Base-by-base conservation (phyloP, 176 grass and related monocot species). In the Olyra latifolia region DNA sequence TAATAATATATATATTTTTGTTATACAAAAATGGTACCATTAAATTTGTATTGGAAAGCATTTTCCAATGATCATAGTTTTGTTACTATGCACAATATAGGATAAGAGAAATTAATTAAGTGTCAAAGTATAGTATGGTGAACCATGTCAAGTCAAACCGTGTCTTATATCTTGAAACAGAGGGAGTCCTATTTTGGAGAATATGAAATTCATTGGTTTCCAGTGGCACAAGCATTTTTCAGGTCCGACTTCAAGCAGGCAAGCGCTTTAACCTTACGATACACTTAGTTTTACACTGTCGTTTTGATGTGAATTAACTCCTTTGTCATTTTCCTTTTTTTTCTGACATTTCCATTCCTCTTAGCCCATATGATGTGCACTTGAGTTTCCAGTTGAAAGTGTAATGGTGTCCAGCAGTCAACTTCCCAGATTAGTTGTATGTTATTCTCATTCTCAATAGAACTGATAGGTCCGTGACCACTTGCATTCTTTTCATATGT, bases 261-360 rank as follows among this genome's bases (percentile, higher is more conserved):
- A 48, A 48, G 13, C 15, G 13, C 46, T 48, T 48, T 66, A n/a
- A n/a, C n/a, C n/a, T 27, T 24, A 44, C 14, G 44, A 49, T 71
- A 23, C 24, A 30, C 68, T 48, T 71, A 17, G 2, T 0, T 68
- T 68, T 10, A 28, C 3, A 29, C 14, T 48, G 38, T 17, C 13
- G 1, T 71, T 49, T 48, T 71, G 43, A 50, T 71, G 24, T 47
- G 69, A 50, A 29, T 30, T 50, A n/a, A n/a, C n/a, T n/a, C n/a
- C n/a, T n/a, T n/a, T n/a, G n/a, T n/a, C n/a, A n/a, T n/a, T n/a
- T n/a, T n/a, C n/a, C n/a, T n/a, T n/a, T n/a, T n/a, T 83, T 53
- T 8, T 47, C 24, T 68, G 4, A 53, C 42, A 70, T 61, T 69
- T 80, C 27, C 9, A n/a, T 86, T 45, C 8, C 24, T 81, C 38